Base-by-base conservation (phyloP, 2,329 filamentous ascomycete species). In the Falciphora oryzae region DNA sequence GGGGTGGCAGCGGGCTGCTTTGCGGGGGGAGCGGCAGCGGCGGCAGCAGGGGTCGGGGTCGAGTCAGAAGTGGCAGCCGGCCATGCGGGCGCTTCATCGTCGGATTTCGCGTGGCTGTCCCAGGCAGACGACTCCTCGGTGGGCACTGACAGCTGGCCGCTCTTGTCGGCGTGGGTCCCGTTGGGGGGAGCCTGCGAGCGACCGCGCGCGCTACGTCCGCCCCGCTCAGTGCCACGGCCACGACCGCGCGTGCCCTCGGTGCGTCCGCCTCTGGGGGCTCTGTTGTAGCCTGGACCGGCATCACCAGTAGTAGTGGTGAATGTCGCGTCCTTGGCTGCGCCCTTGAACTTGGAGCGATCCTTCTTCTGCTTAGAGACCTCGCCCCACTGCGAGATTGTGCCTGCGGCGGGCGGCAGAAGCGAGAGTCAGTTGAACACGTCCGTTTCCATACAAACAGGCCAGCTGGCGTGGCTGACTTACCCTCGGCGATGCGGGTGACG, bases 341-440 rank as follows among this genome's bases (percentile, higher is more conserved):
- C 81, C 84, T 93, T 94, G 70, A 88, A 83, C 77, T 88, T 87
- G 71, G 87, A 79, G 69, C 85, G 81, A 71, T 90, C 86, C 81
- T 93, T 93, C 81, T 89, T 89, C 73, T 86, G 85, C 83, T 91
- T 91, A 70, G 89, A 89, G 70, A 95, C 91, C 76, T 94, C 90
- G 71, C 88, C 89, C 86, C 92, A 95, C 80, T 93, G 90, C 69
- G 91, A 88, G 72, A 93, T 89, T 69, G 86, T 85, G 73, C 91
- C 91, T 93, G 73, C 35, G 58, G n/a, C 63, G 62, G 64, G 61
- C 28, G 56, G 32, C 38, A 66, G 65, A 25, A 63, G 62, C 44
- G 59, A 66, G 61, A 77, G 73, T 56, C 65, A 64, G 61, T 59
- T 66, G 44, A 59, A 67, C 67, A 64, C 35, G 16, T 38, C 35